Conservation (phyloP, 306 rosid genomes). For the Erythrophleum fordii region DNA sequence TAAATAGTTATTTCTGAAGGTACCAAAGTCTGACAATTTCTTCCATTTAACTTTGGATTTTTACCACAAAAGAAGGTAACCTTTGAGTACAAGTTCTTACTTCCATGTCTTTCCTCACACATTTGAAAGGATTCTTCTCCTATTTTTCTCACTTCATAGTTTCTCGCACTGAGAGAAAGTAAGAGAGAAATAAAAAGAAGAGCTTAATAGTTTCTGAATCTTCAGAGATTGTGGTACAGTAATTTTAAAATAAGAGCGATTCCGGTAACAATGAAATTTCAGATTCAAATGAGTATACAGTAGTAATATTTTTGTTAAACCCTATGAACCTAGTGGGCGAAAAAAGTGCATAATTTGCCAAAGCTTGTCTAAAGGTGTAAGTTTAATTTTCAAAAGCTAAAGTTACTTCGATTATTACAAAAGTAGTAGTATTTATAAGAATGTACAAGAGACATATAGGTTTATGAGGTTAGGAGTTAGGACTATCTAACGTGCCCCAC, state of each 20-base stretch:
- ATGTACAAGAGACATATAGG: background rate
- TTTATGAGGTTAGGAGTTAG: background rate
- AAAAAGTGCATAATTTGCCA: slow-evolving; percentile 32
- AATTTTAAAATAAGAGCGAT: background rate
- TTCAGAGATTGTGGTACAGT: background rate
- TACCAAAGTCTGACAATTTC: slow-evolving; percentile 54
- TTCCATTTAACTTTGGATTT: slow-evolving; percentile 37
- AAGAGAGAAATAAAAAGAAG: background rate
- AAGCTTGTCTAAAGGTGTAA: slow-evolving; percentile 45
- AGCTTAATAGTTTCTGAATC: slow-evolving; percentile 21
- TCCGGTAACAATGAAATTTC: background rate
- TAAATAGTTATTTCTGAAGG: slow-evolving; percentile 35
- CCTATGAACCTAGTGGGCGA: slow-evolving; percentile 33
- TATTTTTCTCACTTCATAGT: background rate
- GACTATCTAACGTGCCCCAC: background rate
- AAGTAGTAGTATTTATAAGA: slow-evolving; percentile 27
- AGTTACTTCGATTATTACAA: slow-evolving; percentile 67
- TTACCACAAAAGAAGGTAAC: slow-evolving; percentile 46
- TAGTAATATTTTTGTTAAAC: slow-evolving; percentile 14
- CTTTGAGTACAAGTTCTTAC: slow-evolving; percentile 53
- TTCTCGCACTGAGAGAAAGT: background rate
- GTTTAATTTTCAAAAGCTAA: slow-evolving; percentile 56
- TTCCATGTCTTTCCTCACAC: slow-evolving; percentile 36
- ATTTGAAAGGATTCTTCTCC: slow-evolving; percentile 38
- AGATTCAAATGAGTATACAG: slow-evolving; percentile 43